Evolutionary conservation across 305 asterid genomes (phyloP), one percentile per base, ranked within the genome.

Genomic region (Striga hermonthica): DNA sequence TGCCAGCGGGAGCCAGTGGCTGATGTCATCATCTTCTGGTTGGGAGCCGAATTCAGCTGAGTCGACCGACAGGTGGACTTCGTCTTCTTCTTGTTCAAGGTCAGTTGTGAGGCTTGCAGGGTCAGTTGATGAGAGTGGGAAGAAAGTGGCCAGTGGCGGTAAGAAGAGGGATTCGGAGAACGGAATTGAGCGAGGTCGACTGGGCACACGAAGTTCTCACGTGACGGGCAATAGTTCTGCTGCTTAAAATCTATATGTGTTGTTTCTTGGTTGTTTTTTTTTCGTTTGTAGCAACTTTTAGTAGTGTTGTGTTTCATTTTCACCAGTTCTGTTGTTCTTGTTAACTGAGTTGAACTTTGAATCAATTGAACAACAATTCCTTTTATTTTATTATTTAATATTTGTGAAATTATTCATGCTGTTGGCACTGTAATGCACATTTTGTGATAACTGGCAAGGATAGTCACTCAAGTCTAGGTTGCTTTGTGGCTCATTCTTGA

Each of bases 1-100:
- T 22, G 31, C 2, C 31, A 22, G 31, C 31, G 31, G 31, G 31
- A 22, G 31, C 31, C 31, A 22, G 31, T 22, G 31, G 31, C 31
- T 22, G 31, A 22, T 22, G 31, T 22, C 31, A 22, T 16, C 57
- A 13, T 14, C 57, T 5, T 52, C 57, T 52, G 4, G 28, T 48
- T 52, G 57, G 57, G 57, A 52, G 57, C 57, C 36, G 15, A 52
- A 52, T 16, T 52, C 57, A 7, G 57, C 57, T 3, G 57, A 52
- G 36, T 52, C 57, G 36, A 52, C 57, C 10, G 57, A 52, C 16
- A 14, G 57, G 57, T 52, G 57, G 57, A 10, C 47, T 41, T 41
- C 57, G 34, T 15, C 57, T 9, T 15, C 57, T 52, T 52, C 57
- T 7, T 15, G 35, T 52, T 52, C 57, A 34, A 52, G 57, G 57